phyloP scores from a whole-genome alignment of 139 green algal genomes.

The Chlorella sp. region DNA sequence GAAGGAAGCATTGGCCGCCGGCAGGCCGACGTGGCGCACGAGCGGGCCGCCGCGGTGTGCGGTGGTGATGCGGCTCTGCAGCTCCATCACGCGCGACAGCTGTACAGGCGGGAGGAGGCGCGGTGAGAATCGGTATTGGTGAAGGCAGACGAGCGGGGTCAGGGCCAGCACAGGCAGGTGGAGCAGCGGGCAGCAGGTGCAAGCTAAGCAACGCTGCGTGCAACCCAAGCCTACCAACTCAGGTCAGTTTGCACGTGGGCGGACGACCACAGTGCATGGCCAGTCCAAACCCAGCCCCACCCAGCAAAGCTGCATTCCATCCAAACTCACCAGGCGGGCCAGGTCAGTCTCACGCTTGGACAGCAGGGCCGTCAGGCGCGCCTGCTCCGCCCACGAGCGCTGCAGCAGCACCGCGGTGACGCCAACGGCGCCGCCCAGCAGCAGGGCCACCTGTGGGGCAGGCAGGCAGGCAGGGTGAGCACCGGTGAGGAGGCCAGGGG shows the following conservation, averaged over 20 bases:
- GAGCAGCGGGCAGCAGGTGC: background rate
- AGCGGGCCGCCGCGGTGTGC: slow-evolving; percentile 16
- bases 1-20: background rate
- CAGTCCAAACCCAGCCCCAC: too few relatives aligned
- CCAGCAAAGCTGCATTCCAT: too few relatives aligned
- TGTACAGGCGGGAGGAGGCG: background rate
- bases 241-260: too few relatives aligned
- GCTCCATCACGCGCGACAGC: slow-evolving; percentile 12
- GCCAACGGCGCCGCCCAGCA: slow-evolving; percentile 5
- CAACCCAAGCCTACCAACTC: background rate
- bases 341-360: slow-evolving; percentile 5
- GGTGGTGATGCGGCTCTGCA: slow-evolving; percentile 34
- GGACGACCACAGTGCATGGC: too few relatives aligned
- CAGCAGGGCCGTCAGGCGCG: background rate
- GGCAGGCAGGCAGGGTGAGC: background rate
- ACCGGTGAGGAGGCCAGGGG: background rate
- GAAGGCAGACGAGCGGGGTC: background rate
- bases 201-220: too few relatives aligned
- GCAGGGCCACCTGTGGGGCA: slow-evolving; percentile 13
- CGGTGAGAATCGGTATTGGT: background rate
- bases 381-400: slow-evolving; percentile 3
- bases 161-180: background rate
- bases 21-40: background rate
- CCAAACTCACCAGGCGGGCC: background rate
- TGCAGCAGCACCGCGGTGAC: background rate